phyloP scores from a whole-genome alignment of 2,329 filamentous ascomycete species.

The Fusarium albosuccineum region DNA sequence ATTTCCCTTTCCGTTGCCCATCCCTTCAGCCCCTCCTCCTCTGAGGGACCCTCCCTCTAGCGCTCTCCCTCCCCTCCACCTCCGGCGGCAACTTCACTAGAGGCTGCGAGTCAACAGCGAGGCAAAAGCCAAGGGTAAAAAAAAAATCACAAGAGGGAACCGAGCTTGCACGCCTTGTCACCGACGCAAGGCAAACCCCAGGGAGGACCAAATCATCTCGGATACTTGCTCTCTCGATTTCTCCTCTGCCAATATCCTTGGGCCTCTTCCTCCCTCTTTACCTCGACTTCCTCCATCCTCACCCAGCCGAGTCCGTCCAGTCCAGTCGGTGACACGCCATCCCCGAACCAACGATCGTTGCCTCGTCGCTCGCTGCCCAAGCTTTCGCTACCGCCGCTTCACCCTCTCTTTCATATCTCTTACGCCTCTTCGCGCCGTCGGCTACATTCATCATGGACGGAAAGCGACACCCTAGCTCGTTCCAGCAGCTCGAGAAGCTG shows the following conservation, averaged over 20 bases:
- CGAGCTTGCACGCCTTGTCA: slow-evolving; percentile 16
- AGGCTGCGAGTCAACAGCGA: slow-evolving; percentile 26
- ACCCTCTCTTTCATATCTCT: slow-evolving; percentile 12
- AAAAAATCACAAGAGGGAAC: slow-evolving; percentile 6
- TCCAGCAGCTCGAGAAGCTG: slow-evolving; percentile 99
- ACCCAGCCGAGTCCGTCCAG: slow-evolving; percentile 1
- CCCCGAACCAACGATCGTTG: slow-evolving; percentile 13
- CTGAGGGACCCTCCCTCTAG: not conserved
- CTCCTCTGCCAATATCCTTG: not conserved
- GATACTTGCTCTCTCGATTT: slow-evolving; percentile 10
- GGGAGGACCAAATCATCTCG: slow-evolving; percentile 11
- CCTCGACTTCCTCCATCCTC: not conserved
- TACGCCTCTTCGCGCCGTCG: slow-evolving; percentile 2
- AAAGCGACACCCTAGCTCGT: slow-evolving; percentile 92
- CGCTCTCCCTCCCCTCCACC: slow-evolving; percentile 15
- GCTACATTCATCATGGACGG: slow-evolving; percentile 78
- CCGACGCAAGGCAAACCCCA: slow-evolving; percentile 14
- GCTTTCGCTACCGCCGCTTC: slow-evolving; percentile 6
- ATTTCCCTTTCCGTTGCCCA: slow-evolving; percentile 18
- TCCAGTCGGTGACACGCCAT: slow-evolving; percentile 33
- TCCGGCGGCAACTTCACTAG: slow-evolving; percentile 27
- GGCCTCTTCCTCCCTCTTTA: not conserved
- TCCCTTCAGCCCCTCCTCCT: slow-evolving; percentile 29
- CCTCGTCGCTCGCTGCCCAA: slow-evolving; percentile 16
- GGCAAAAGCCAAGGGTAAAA: slow-evolving; percentile 22